Evolutionary conservation across 306 rosid genomes (phyloP).

Genomic region (Prunus kanzakura): DNA sequence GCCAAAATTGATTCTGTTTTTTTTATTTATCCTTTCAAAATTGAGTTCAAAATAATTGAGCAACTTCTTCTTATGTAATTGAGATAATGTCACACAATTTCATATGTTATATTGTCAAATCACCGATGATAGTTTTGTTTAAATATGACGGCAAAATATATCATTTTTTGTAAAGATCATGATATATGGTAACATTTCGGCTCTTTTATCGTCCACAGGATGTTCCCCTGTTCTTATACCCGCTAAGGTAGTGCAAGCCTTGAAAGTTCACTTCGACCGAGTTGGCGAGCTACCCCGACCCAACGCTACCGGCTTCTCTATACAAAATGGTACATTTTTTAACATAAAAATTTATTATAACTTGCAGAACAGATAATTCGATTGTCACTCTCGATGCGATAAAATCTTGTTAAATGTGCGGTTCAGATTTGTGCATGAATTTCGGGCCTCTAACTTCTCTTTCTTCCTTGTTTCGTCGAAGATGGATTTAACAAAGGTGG

Average conservation of each 20-base stretch:
- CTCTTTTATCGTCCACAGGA: conserved; percentile 17
- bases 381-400: no score
- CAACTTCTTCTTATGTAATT: neutral
- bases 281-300: conserved; percentile 46
- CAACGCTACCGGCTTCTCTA: conserved; percentile 37
- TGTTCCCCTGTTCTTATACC: conserved; percentile 78
- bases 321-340: conserved; percentile 42
- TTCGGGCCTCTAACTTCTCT: neutral
- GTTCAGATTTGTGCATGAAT: neutral
- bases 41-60: neutral
- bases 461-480: neutral
- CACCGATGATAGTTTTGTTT: no score
- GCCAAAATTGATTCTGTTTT: neutral
- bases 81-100: neutral
- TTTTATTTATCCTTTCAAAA: neutral
- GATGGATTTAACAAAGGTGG: conserved; percentile 29
- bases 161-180: no score
- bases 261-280: conserved; percentile 76
- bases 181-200: neutral
- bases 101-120: neutral
- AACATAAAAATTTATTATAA: neutral
- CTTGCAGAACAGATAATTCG: no score
- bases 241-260: conserved; percentile 85
- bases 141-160: no score
- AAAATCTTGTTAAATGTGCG: no score